Conservation (phyloP, 176 grass and related monocot species). For the Saccharum spontaneum region DNA sequence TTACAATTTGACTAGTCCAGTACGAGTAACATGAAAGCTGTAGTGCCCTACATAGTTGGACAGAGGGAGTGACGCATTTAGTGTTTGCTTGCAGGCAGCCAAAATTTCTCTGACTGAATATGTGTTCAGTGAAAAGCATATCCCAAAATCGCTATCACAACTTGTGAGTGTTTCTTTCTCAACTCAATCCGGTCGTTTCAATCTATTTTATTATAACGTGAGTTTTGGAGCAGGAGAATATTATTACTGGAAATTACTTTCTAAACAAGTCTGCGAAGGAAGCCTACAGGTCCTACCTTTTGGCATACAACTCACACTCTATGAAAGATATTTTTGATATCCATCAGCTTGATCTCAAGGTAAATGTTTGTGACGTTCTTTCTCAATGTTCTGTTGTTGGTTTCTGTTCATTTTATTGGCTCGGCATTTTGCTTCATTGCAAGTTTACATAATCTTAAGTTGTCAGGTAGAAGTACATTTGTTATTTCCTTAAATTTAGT, state of each 20-base stretch:
- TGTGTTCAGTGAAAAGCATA: constrained; percentile 56
- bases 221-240: constrained; percentile 62
- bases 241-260: constrained; percentile 78
- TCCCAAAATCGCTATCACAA: constrained; percentile 63
- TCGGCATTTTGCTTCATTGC: constrained; percentile 2
- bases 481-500: neutral
- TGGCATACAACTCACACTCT: constrained; percentile 81
- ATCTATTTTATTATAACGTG: neutral
- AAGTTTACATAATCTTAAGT: neutral
- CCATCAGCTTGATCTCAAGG: constrained; percentile 83
- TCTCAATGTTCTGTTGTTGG: neutral
- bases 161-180: constrained; percentile 47
- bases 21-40: neutral
- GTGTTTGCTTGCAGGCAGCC: constrained; percentile 59
- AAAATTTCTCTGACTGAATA: constrained; percentile 85
- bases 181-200: neutral
- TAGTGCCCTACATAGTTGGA: neutral
- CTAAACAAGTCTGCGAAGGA: constrained; percentile 81
- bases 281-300: constrained; percentile 77
- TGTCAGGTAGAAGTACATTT: neutral
- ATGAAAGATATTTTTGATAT: constrained; percentile 87
- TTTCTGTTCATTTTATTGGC: neutral
- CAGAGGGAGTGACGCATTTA: neutral
- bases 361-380: constrained; percentile 27
- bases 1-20: neutral